Evolutionary conservation across 129 eudicot genomes (phyloP), one percentile per base, ranked within the genome.

Genomic region (Scalesia atractyloides): DNA sequence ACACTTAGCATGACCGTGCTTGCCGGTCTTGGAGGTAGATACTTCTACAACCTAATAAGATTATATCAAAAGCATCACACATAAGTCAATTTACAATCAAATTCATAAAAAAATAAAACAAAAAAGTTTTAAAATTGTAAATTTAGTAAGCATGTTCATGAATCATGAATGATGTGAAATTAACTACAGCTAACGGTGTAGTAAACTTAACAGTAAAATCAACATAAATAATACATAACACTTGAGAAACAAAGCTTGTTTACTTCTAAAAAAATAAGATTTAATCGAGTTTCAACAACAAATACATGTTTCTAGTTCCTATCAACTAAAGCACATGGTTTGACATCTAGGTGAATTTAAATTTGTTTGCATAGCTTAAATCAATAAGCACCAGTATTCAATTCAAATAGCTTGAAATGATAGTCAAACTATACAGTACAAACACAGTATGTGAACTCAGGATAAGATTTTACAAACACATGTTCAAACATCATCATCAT

Each of bases 1-100:
- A 68, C 95, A 88, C 64, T 88, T 88, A 33, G 94, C 94, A 64
- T 87, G 92, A 9, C 92, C 92, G 7, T 87, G 92, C 88, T 87
- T 87, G 73, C 92, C 92, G 5, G 92, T 88, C 82, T 88, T 88
- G 71, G 95, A 88, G 43, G 95, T 88, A 4, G 95, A 88, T 68
- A 88, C 95, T 77, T 88, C 95, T 33, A 88, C 95, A 68, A 88
- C 95, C 95, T 88, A 66, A 54, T 12, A 70, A 12, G 10, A 43
- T 64, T 9, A 63, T 16, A 18, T 19, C 13, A 1, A 16, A 11
- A 67, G 13, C 73, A 68, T 22, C 46, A 68, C 14, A 19, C 22
- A 44, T 68, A 26, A 49, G 61, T 9, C 26, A n/a, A 16, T 68
- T 26, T 46, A 46, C 7, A 24, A 12, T 6, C 64, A 24, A 58